Conservation (phyloP, 1,284 basidiomycete species). For the Cutaneotrichosporon cavernicola region DNA sequence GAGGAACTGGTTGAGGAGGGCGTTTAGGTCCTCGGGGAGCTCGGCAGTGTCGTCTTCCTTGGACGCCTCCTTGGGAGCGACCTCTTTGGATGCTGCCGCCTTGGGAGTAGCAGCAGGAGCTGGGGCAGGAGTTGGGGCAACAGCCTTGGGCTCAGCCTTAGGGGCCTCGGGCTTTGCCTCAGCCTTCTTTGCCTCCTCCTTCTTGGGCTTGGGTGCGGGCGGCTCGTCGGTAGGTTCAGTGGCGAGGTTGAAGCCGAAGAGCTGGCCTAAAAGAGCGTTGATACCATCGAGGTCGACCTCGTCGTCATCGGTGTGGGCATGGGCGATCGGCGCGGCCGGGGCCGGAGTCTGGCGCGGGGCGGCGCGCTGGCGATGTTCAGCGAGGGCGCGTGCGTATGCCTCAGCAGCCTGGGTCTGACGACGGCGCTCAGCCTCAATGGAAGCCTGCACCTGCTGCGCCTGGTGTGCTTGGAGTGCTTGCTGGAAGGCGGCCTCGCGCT, state of each 20-base stretch:
- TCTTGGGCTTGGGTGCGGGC: slow-evolving; percentile 12
- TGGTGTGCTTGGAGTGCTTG: slow-evolving; percentile 19
- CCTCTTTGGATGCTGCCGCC: not conserved
- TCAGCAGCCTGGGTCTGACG: slow-evolving; percentile 28
- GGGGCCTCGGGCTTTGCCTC: not conserved
- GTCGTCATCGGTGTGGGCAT: slow-evolving; percentile 5
- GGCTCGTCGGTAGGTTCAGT: slow-evolving; percentile 18
- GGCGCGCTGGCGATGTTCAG: slow-evolving; percentile 14
- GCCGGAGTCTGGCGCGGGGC: slow-evolving; percentile 11
- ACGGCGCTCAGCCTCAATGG: slow-evolving; percentile 19
- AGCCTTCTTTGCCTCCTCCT: slow-evolving; percentile 1
- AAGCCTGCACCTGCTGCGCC: slow-evolving; percentile 15
- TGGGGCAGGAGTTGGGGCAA: not conserved
- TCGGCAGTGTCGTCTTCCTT: slow-evolving; percentile 11
- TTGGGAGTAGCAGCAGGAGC: not conserved
- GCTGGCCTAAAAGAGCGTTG: slow-evolving; percentile 37
- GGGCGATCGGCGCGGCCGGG: too few relatives aligned
- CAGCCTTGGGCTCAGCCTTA: not conserved
- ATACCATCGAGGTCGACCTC: slow-evolving; percentile 31
- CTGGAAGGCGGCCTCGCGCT: slow-evolving; percentile 20
- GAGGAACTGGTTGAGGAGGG: slow-evolving; percentile 44
- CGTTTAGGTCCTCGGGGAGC: slow-evolving; percentile 43
- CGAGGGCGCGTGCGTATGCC: slow-evolving; percentile 19
- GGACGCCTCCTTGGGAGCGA: not conserved
- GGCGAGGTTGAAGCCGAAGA: slow-evolving; percentile 44